Evolutionary conservation across 2,329 filamentous ascomycete species (phyloP).

Genomic region (Aureobasidium sp.): DNA sequence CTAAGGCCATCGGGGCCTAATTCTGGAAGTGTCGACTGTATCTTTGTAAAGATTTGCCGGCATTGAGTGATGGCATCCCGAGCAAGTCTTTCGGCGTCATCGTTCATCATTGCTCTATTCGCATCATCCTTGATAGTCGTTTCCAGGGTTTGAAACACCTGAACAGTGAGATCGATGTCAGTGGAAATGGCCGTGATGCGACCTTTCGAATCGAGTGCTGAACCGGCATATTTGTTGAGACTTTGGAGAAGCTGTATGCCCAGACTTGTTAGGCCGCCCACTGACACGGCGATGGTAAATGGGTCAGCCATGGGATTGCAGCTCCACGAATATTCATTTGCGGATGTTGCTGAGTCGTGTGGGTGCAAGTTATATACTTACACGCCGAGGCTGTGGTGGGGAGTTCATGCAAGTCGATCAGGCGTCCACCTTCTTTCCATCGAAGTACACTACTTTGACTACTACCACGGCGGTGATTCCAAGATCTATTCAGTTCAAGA

Average conservation of each 20-base stretch:
- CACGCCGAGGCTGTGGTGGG: no score
- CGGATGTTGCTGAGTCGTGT: background rate
- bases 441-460: no score
- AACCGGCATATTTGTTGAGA: slow-evolving; percentile 1
- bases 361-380: no score
- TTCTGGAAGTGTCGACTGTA: background rate
- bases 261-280: background rate
- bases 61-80: background rate
- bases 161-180: background rate
- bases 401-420: no score
- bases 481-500: no score
- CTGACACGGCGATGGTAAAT: background rate
- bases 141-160: background rate
- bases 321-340: background rate
- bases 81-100: background rate
- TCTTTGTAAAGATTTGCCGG: background rate
- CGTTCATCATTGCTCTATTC: background rate
- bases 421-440: no score
- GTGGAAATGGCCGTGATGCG: background rate
- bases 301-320: background rate
- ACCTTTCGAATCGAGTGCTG: background rate
- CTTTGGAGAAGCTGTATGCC: background rate
- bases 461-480: no score
- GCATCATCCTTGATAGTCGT: background rate
- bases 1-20: background rate